Evolutionary conservation across 768 basidiomycete genomes (phyloP).

Genomic region (Dendrothele bispora): DNA sequence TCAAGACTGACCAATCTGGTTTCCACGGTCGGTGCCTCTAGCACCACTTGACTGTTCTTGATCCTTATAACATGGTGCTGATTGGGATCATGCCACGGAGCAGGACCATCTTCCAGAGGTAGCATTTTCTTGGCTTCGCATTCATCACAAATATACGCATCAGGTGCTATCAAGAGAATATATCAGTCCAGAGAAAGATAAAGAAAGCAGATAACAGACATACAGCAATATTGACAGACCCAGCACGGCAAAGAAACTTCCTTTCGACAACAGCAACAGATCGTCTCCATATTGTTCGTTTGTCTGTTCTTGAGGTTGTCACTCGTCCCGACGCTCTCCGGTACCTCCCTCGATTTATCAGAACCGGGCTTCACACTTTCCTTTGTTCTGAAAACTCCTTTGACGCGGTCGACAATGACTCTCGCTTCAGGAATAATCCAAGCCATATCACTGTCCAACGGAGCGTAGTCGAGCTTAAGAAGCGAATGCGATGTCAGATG

Average conservation of each 20-base stretch:
- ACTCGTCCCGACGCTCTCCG: too few relatives aligned
- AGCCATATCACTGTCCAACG: background rate
- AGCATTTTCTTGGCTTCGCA: background rate
- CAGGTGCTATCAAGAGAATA: background rate
- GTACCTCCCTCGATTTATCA: too few relatives aligned
- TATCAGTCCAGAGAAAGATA: background rate
- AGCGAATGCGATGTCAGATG: background rate
- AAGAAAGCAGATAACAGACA: background rate
- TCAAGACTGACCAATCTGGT: too few relatives aligned
- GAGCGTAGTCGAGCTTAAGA: background rate
- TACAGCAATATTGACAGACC: constrained; percentile 2
- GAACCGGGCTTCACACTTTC: too few relatives aligned
- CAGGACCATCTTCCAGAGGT: too few relatives aligned
- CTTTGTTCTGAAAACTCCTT: background rate
- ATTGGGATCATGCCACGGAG: too few relatives aligned
- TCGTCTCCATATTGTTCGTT: background rate
- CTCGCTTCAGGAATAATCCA: background rate
- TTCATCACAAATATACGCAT: background rate
- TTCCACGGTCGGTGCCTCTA: too few relatives aligned
- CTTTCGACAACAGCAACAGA: constrained; percentile 1
- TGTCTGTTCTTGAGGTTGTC: too few relatives aligned
- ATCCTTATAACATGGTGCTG: too few relatives aligned
- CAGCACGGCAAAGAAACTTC: constrained; percentile 2
- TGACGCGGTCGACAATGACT: background rate
- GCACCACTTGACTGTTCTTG: too few relatives aligned